phyloP scores from a whole-genome alignment of 1,284 basidiomycete species.

The Rhodotorula glutinis region DNA sequence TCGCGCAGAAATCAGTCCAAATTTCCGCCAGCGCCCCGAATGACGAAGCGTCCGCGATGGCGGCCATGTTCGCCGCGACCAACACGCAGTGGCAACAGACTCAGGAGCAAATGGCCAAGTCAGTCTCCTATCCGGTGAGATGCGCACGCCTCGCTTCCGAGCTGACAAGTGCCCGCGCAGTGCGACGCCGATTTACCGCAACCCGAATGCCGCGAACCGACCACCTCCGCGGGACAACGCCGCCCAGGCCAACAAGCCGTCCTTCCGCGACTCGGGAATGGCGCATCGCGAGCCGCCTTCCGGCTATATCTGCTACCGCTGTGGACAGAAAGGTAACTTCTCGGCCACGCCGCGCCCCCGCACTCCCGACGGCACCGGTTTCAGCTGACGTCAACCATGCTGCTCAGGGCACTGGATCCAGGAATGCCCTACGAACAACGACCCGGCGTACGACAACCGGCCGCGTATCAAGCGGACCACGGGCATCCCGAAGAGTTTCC shows the following conservation, averaged over 20 bases:
- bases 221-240: not conserved
- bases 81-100: constrained; percentile 91
- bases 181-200: constrained; percentile 65
- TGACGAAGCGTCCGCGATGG: constrained; percentile 83
- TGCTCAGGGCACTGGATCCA: constrained; percentile 95
- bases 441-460: constrained; percentile 87
- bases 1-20: constrained; percentile 18
- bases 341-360: constrained; percentile 43
- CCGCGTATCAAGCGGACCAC: constrained; percentile 97
- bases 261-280: constrained; percentile 16
- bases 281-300: constrained; percentile 60
- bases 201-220: constrained; percentile 29
- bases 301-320: constrained; percentile 99
- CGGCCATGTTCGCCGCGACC: constrained; percentile 90
- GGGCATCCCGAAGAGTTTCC: constrained; percentile 86
- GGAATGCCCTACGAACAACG: constrained; percentile 95
- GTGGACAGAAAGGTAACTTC: constrained; percentile 86
- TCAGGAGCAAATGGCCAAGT: constrained; percentile 90
- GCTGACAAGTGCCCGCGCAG: constrained; percentile 50
- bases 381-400: not conserved
- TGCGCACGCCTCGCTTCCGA: not conserved
- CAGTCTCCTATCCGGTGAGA: not conserved
- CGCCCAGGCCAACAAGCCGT: constrained; percentile 42
- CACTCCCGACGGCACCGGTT: constrained; percentile 8
- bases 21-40: constrained; percentile 45